phyloP scores from a whole-genome alignment of 2,329 filamentous ascomycete genomes.

The Acrocalymma vagum region DNA sequence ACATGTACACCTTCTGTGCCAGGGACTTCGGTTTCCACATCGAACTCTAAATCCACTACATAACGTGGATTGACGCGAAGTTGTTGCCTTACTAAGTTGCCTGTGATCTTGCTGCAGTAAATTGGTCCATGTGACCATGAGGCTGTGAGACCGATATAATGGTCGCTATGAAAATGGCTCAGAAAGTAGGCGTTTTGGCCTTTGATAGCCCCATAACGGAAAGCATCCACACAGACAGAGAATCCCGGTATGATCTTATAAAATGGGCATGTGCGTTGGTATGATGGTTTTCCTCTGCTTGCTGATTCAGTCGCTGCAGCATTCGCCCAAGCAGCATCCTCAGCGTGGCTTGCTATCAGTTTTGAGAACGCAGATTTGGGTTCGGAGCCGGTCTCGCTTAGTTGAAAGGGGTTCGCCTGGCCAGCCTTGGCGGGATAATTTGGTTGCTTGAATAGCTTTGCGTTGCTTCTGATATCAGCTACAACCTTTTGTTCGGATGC shows the following conservation, averaged over 20 bases:
- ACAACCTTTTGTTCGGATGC: conserved; percentile 13
- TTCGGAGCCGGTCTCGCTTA: conserved; percentile 52
- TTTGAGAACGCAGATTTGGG: conserved; percentile 82
- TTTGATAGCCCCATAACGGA: conserved; percentile 91
- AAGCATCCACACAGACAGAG: conserved; percentile 93
- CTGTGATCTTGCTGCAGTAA: conserved; percentile 94
- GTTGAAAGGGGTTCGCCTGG: conserved; percentile 79
- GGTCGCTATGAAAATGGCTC: conserved; percentile 97
- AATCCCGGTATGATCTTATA: conserved; percentile 98
- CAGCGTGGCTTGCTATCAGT: conserved; percentile 90
- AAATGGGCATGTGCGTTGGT: conserved; percentile 92
- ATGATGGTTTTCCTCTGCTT: conserved; percentile 84
- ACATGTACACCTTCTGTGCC: conserved; percentile 84
- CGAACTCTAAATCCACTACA: conserved; percentile 86
- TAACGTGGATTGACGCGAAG: conserved; percentile 86
- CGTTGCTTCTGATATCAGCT: conserved; percentile 20
- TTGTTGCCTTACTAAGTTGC: conserved; percentile 86
- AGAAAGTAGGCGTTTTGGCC: conserved; percentile 95
- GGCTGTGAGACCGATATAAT: conserved; percentile 89
- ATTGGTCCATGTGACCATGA: conserved; percentile 94
- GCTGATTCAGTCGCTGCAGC: conserved; percentile 82
- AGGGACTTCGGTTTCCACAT: conserved; percentile 79
- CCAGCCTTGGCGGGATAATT: conserved; percentile 75
- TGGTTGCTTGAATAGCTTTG: conserved; percentile 71
- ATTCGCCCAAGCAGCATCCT: conserved; percentile 87